phyloP scores from a whole-genome alignment of 2,329 filamentous ascomycete genomes.

The Penicillium brasilianum region DNA sequence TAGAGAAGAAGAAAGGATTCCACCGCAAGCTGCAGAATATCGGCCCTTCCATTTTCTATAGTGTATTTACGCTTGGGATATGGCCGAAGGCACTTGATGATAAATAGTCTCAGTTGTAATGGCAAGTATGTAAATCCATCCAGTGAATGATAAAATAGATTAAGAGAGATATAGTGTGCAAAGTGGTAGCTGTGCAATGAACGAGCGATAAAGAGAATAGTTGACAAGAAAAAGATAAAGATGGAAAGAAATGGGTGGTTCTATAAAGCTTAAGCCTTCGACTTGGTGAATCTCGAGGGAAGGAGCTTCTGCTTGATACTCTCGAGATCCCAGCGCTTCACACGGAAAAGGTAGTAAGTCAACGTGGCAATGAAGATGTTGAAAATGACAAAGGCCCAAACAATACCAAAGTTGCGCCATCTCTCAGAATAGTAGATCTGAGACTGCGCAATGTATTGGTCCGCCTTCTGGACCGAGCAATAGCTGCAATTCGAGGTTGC shows the following conservation, averaged over 20 bases:
- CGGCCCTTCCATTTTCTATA: too few species aligned
- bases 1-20: neutral
- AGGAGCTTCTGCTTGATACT: constrained; percentile 23
- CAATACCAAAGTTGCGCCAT: constrained; percentile 71
- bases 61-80: too few species aligned
- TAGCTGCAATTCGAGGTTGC: constrained; percentile 60
- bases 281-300: constrained; percentile 15
- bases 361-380: constrained; percentile 59
- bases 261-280: constrained; percentile 6
- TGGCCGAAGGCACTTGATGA: neutral
- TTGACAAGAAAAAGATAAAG: neutral
- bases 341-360: constrained; percentile 48
- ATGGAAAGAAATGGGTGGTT: neutral
- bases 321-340: constrained; percentile 32
- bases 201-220: neutral
- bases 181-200: neutral
- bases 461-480: constrained; percentile 41
- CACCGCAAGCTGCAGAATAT: neutral
- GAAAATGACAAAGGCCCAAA: constrained; percentile 64
- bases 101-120: neutral
- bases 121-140: neutral
- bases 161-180: neutral
- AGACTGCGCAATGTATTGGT: constrained; percentile 49
- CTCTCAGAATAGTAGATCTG: constrained; percentile 60
- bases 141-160: neutral